Evolutionary conservation across 2,329 filamentous ascomycete genomes (phyloP).

Genomic region (Neonectria neomacrospora): DNA sequence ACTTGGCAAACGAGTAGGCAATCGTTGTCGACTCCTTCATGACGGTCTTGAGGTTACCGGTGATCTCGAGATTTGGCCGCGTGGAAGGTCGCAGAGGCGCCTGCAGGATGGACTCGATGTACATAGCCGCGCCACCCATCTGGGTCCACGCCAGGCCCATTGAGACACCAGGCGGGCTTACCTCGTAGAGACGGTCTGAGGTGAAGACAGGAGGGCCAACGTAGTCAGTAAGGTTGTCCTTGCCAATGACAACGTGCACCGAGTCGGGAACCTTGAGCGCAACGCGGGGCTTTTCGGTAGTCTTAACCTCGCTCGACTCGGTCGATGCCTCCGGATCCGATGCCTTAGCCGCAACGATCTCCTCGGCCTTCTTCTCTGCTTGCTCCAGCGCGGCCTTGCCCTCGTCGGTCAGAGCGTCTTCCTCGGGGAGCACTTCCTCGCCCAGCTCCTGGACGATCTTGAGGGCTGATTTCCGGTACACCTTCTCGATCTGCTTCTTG

Average conservation of each 20-base stretch:
- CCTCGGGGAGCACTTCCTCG: slow-evolving; percentile 83
- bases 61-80: slow-evolving; percentile 85
- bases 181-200: slow-evolving; percentile 93
- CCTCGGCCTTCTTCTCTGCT: slow-evolving; percentile 74
- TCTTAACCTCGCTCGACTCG: slow-evolving; percentile 51
- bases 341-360: slow-evolving; percentile 55
- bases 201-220: slow-evolving; percentile 96
- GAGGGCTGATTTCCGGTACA: slow-evolving; percentile 95
- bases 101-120: slow-evolving; percentile 96
- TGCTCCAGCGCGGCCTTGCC: slow-evolving; percentile 82
- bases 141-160: slow-evolving; percentile 99
- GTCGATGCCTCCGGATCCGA: slow-evolving; percentile 43
- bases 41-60: slow-evolving; percentile 92
- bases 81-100: slow-evolving; percentile 79
- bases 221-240: slow-evolving; percentile 94
- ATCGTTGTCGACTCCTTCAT: slow-evolving; percentile 99
- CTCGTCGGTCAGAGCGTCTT: slow-evolving; percentile 84
- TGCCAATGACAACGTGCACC: slow-evolving; percentile 87
- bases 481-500: slow-evolving; percentile 99
- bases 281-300: slow-evolving; percentile 76
- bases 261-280: slow-evolving; percentile 85
- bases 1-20: slow-evolving; percentile 95
- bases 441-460: slow-evolving; percentile 97
- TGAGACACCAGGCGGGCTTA: slow-evolving; percentile 90
- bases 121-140: slow-evolving; percentile 95